Evolutionary conservation across 768 basidiomycete genomes (phyloP).

Genomic region (Lentinula aciculospora): DNA sequence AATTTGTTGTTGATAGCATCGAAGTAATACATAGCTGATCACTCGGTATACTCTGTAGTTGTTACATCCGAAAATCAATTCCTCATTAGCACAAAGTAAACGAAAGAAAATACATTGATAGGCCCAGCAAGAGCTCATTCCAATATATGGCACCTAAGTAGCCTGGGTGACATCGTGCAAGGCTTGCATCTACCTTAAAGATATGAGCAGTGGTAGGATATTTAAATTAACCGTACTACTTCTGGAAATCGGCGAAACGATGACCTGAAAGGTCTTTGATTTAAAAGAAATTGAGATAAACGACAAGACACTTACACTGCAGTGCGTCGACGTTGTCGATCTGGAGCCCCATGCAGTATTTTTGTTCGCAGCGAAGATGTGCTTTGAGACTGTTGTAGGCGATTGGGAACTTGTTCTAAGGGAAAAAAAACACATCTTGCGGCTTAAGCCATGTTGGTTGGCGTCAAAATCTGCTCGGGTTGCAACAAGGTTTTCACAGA

Average conservation of each 20-base stretch:
- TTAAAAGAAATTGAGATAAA: background rate
- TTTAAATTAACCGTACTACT: conserved; percentile 26
- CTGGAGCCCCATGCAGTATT: conserved; percentile 58
- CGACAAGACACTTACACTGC: conserved; percentile 45
- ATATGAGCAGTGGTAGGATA: background rate
- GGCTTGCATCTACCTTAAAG: conserved; percentile 48
- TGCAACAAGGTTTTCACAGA: conserved; percentile 7
- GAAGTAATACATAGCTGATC: background rate
- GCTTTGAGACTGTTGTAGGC: conserved; percentile 30
- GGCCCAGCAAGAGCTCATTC: conserved; percentile 51
- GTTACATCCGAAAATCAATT: background rate
- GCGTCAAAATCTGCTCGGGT: conserved; percentile 20
- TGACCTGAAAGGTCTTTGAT: conserved; percentile 28
- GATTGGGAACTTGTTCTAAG: conserved; percentile 9
- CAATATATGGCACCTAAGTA: conserved; percentile 57
- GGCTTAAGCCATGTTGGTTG: conserved; percentile 44
- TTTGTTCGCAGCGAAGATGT: conserved; percentile 68
- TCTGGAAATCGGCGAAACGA: conserved; percentile 58
- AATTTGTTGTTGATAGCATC: conserved; percentile 29
- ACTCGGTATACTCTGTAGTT: no score
- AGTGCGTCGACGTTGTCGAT: conserved; percentile 74
- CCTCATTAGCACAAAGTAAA: background rate
- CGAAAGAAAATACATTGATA: conserved; percentile 27
- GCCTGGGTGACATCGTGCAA: conserved; percentile 63
- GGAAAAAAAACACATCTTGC: conserved; percentile 27